Percentiles rank a stretch among this genome's conserved stretches.
phyloP scores from a whole-genome alignment of 2,329 filamentous ascomycete species.

The Trichoderma hamatum region DNA sequence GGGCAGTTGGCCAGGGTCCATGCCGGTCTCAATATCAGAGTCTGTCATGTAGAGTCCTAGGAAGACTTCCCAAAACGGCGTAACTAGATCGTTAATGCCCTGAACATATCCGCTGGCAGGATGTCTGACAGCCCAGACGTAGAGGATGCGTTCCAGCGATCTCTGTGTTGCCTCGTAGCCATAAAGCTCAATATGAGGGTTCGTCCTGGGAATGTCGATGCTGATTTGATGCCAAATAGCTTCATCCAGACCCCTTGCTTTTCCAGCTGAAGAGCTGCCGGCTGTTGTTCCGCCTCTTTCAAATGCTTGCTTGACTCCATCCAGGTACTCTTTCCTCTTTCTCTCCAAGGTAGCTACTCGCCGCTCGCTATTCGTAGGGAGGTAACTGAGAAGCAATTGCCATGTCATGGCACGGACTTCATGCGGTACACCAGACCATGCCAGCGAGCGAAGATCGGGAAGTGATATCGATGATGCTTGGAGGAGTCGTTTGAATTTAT shows the following conservation, averaged over 20 bases:
- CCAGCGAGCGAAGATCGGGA: slow-evolving; percentile 77
- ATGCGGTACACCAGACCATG: slow-evolving; percentile 92
- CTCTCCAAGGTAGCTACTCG: slow-evolving; percentile 87
- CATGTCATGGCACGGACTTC: slow-evolving; percentile 99
- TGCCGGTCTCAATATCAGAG: slow-evolving; percentile 85
- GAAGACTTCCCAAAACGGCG: slow-evolving; percentile 98
- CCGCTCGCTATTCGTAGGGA: slow-evolving; percentile 94
- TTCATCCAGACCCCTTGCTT: slow-evolving; percentile 78
- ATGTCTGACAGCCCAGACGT: slow-evolving; percentile 96
- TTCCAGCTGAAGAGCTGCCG: slow-evolving; percentile 43
- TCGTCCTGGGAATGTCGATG: slow-evolving; percentile 95
- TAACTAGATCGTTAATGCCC: slow-evolving; percentile 97
- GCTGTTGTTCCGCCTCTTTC: slow-evolving; percentile 61
- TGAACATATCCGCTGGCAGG: slow-evolving; percentile 97
- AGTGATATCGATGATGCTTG: slow-evolving; percentile 90
- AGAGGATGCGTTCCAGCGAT: slow-evolving; percentile 90
- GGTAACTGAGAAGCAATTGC: slow-evolving; percentile 92
- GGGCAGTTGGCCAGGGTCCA: slow-evolving; percentile 95
- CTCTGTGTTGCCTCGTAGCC: slow-evolving; percentile 94
- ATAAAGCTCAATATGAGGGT: slow-evolving; percentile 93
- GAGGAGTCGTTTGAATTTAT: slow-evolving; percentile 96
- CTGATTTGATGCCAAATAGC: slow-evolving; percentile 99
- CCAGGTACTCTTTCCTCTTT: slow-evolving; percentile 94
- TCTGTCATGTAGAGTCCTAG: slow-evolving; percentile 94
- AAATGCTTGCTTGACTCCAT: slow-evolving; percentile 78